Evolutionary conservation across 345 rosid genomes (phyloP).

Genomic region (Hibiscus mutabilis): DNA sequence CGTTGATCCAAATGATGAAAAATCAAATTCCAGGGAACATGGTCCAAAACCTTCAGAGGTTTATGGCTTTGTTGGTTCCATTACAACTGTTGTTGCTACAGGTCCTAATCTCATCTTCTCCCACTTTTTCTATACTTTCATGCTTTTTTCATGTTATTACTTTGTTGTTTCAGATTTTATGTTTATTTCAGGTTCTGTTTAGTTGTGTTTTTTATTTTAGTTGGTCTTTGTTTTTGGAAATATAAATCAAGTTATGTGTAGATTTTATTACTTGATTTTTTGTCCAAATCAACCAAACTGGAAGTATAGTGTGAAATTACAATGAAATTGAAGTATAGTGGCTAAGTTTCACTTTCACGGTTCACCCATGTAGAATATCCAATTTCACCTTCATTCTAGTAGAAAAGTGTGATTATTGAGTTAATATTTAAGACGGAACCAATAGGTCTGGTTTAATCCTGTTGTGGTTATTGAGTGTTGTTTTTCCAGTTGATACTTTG

Average conservation of each 20-base stretch:
- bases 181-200: not conserved
- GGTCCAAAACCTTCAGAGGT: slow-evolving; percentile 83
- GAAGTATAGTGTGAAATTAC: not conserved
- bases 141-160: not conserved
- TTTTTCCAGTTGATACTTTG: not conserved
- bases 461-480: not conserved
- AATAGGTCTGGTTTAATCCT: not conserved
- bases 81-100: slow-evolving; percentile 73
- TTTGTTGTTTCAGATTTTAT: not conserved
- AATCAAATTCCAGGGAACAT: slow-evolving; percentile 42
- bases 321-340: not conserved
- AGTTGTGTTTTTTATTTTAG: not conserved
- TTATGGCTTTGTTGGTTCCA: slow-evolving; percentile 80
- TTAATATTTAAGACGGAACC: not conserved
- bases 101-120: slow-evolving; percentile 21
- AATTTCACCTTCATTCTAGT: not conserved
- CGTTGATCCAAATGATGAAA: slow-evolving; percentile 34
- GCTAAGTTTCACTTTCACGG: not conserved
- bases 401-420: not conserved
- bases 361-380: not conserved
- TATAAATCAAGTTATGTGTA: not conserved
- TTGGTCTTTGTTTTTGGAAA: not conserved
- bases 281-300: not conserved
- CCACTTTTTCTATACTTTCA: not conserved
- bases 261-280: not conserved